A percentile compares a stretch with the other conserved stretches of the same genome.
phyloP scores from a whole-genome alignment of 371 early-diverging fungal genomes.

The Mycotypha africana region DNA sequence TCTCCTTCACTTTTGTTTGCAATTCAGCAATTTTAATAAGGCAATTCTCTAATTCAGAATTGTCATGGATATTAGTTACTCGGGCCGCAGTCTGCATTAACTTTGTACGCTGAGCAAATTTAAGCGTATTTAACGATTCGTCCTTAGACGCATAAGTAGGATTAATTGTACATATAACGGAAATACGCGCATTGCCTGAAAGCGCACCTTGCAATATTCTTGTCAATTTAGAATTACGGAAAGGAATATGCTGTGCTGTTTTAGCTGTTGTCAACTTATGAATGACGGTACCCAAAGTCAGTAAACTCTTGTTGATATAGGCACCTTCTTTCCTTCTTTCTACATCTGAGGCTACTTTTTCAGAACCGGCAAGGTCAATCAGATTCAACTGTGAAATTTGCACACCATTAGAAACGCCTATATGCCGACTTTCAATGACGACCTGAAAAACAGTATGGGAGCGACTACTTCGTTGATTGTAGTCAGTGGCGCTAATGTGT shows the following conservation, averaged over 20 bases:
- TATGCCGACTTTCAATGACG: slow-evolving; percentile 32
- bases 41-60: slow-evolving; percentile 82
- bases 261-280: slow-evolving; percentile 65
- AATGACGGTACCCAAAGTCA: slow-evolving; percentile 85
- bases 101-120: slow-evolving; percentile 82
- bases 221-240: slow-evolving; percentile 91
- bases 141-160: slow-evolving; percentile 65
- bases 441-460: slow-evolving; percentile 90
- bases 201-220: slow-evolving; percentile 83
- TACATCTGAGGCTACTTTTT: slow-evolving; percentile 71
- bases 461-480: slow-evolving; percentile 81
- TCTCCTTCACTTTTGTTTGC: slow-evolving; percentile 67
- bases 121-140: slow-evolving; percentile 81
- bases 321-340: slow-evolving; percentile 86
- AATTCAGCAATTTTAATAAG: slow-evolving; percentile 72
- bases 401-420: slow-evolving; percentile 27
- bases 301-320: slow-evolving; percentile 87
- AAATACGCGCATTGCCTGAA: slow-evolving; percentile 74
- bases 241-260: slow-evolving; percentile 71
- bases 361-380: slow-evolving; percentile 95
- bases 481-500: slow-evolving; percentile 79
- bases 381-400: slow-evolving; percentile 72
- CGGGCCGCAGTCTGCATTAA: slow-evolving; percentile 46
- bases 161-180: slow-evolving; percentile 79
- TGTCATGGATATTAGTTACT: slow-evolving; percentile 57